These are phyloP conservation scores for Wickerhamiella kurtzmanii DNA, from an alignment of 805 yeast species.

Conservation along the genomic window DNA sequence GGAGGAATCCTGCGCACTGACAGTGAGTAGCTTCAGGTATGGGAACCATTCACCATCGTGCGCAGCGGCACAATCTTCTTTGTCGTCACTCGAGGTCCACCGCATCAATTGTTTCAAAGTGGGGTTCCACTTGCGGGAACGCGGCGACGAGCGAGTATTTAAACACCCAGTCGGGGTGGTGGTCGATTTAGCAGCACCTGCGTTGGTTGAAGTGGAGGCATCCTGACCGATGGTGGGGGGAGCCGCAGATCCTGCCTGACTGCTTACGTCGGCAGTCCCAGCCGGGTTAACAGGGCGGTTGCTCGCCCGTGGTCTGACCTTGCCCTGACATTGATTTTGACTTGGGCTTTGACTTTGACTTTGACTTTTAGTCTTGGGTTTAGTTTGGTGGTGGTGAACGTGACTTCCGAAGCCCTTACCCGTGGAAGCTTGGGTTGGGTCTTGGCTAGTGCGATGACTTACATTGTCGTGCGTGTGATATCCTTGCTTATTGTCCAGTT, in stretches of 20 bases:
- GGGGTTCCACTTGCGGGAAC: neutral
- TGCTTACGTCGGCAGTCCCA: neutral
- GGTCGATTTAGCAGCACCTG: too few species aligned
- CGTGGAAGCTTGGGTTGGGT: too few species aligned
- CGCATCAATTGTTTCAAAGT: neutral
- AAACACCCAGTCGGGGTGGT: too few species aligned
- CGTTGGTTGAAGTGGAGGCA: too few species aligned
- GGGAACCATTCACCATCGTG: neutral
- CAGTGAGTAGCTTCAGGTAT: slow-evolving; percentile 2
- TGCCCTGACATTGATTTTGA: neutral
- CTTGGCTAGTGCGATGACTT: too few species aligned
- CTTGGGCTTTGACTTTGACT: neutral
- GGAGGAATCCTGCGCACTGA: slow-evolving; percentile 1
- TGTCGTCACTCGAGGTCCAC: neutral
- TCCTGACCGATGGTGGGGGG: neutral
- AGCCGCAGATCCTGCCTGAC: neutral
- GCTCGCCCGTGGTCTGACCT: too few species aligned
- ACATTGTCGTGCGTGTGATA: too few species aligned
- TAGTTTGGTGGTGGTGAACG: neutral
- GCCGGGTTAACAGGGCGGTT: neutral
- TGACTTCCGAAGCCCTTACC: too few species aligned
- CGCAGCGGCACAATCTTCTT: neutral
- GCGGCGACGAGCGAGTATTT: neutral
- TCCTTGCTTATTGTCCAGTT: too few species aligned
- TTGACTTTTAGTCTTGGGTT: neutral